Conservation (phyloP, 768 basidiomycete species). For the Amanita polypyramis region DNA sequence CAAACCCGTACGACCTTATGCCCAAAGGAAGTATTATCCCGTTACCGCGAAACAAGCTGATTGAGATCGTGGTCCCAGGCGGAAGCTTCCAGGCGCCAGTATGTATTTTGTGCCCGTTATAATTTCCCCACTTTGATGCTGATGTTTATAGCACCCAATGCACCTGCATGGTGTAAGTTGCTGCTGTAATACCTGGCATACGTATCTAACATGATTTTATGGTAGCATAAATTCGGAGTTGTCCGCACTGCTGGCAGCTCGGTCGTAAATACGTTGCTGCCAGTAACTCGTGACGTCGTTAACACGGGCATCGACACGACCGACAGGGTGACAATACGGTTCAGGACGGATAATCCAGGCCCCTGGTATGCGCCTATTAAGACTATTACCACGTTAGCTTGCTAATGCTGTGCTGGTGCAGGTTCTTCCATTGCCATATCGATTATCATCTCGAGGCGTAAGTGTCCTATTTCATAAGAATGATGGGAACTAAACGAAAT, state of each 20-base stretch:
- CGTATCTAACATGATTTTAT: background rate
- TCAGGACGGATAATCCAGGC: conserved; percentile 7
- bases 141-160: conserved; percentile 25
- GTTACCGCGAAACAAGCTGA: conserved; percentile 30
- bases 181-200: background rate
- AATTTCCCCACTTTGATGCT: background rate
- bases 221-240: conserved; percentile 29
- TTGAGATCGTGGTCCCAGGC: conserved; percentile 38
- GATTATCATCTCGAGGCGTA: conserved; percentile 3
- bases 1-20: conserved; percentile 24
- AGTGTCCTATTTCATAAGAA: background rate
- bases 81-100: conserved; percentile 21
- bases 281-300: conserved; percentile 5
- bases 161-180: conserved; percentile 31
- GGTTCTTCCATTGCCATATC: conserved; percentile 6
- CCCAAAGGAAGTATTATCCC: conserved; percentile 31
- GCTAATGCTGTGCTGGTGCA: background rate
- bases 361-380: background rate
- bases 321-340: conserved; percentile 6
- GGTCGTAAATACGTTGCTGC: conserved; percentile 31
- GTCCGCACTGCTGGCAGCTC: conserved; percentile 29
- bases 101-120: conserved; percentile 12
- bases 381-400: background rate
- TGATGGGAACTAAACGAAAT: background rate
- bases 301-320: background rate